phyloP scores from a whole-genome alignment of 2,329 filamentous ascomycete species.

The Ascochyta clinopodiicola region DNA sequence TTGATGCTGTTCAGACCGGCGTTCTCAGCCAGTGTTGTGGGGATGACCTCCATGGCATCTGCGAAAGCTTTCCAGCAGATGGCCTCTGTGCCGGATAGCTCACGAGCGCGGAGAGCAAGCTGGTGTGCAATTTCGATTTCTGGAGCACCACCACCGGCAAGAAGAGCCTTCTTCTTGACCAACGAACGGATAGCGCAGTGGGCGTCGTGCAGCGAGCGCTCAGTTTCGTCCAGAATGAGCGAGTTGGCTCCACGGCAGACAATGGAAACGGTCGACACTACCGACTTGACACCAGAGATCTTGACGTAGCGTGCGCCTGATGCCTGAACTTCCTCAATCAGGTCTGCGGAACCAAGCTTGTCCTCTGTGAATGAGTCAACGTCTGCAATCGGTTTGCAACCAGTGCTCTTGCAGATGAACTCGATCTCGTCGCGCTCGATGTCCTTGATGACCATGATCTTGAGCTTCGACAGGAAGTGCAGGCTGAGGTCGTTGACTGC shows the following conservation, averaged over 20 bases:
- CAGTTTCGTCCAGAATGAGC: conserved; percentile 94
- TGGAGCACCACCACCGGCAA: conserved; percentile 93
- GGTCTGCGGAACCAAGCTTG: conserved; percentile 91
- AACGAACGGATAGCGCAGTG: conserved; percentile 96
- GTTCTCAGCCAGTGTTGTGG: conserved; percentile 95
- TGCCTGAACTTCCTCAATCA: conserved; percentile 89
- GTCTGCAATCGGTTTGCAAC: conserved; percentile 98
- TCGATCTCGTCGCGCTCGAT: conserved; percentile 99
- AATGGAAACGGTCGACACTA: conserved; percentile 87
- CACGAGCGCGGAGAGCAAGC: conserved; percentile 80
- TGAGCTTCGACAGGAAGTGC: conserved; percentile 96
- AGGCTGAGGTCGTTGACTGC: conserved; percentile 97
- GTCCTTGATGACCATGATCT: conserved; percentile 95
- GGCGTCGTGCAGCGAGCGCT: conserved; percentile 94
- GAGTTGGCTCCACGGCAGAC: conserved; percentile 93
- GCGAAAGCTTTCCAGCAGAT: conserved; percentile 99
- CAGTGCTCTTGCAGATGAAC: conserved; percentile 98
- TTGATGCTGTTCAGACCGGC: conserved; percentile 98
- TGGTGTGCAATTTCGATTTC: conserved; percentile 95
- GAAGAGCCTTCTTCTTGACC: conserved; percentile 99
- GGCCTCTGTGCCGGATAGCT: conserved; percentile 86
- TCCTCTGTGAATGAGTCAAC: conserved; percentile 99
- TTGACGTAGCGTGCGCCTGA: conserved; percentile 93
- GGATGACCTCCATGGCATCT: conserved; percentile 95
- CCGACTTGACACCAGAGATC: conserved; percentile 86